A percentile compares a stretch with the other conserved stretches of the same genome.
phyloP scores from a whole-genome alignment of 805 yeast species.

The Grigorovia transvaalensis region DNA sequence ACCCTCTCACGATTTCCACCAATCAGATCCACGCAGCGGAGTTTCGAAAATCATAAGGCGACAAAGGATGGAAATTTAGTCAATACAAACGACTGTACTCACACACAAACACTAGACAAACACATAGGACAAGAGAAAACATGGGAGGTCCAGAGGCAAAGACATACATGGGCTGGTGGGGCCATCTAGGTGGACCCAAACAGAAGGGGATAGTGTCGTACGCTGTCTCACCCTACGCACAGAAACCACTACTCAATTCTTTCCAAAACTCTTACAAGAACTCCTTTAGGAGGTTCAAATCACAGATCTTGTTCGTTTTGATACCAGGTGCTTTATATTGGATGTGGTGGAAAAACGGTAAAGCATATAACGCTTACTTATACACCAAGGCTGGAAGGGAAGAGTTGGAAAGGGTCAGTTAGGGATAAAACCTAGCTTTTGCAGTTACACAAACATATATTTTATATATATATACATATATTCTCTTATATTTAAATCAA shows the following conservation, averaged over 20 bases:
- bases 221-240: conserved; percentile 89
- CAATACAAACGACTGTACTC: not conserved
- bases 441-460: no score
- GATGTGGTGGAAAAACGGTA: conserved; percentile 78
- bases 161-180: conserved; percentile 97
- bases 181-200: conserved; percentile 73
- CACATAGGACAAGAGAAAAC: not conserved
- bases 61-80: not conserved
- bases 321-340: conserved; percentile 75
- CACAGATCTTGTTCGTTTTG: conserved; percentile 68
- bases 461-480: no score
- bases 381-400: conserved; percentile 97
- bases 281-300: conserved; percentile 85
- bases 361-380: conserved; percentile 85
- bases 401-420: conserved; percentile 62
- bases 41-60: not conserved
- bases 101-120: not conserved
- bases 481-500: no score
- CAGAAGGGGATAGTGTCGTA: conserved; percentile 82
- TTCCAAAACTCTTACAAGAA: conserved; percentile 82
- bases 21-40: not conserved
- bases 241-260: conserved; percentile 81
- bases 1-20: not conserved
- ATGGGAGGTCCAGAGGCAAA: conserved; percentile 69
- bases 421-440: no score